phyloP scores from a whole-genome alignment of 495 filamentous ascomycete genomes.

The Glutinoglossum americanum region DNA sequence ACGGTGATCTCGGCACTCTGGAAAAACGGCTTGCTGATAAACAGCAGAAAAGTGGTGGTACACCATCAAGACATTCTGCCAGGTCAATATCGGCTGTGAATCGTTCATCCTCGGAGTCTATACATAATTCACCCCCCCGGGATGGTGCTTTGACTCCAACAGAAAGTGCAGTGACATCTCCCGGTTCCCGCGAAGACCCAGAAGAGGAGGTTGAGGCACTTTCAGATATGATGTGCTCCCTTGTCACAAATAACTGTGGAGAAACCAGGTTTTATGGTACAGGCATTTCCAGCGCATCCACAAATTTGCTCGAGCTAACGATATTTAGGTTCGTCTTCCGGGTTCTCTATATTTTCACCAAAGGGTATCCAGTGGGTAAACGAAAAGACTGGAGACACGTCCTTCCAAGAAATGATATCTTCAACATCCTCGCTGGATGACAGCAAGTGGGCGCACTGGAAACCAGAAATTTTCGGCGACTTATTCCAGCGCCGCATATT shows the following conservation, averaged over 20 bases:
- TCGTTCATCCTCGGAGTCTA: not conserved
- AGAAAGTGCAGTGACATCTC: constrained; percentile 11
- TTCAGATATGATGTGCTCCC: constrained; percentile 97
- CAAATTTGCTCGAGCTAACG: not conserved
- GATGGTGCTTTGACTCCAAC: constrained; percentile 13
- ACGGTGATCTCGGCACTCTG: constrained; percentile 70
- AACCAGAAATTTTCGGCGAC: constrained; percentile 81
- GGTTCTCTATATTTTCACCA: constrained; percentile 94
- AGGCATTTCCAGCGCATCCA: constrained; percentile 6
- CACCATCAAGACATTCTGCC: not conserved
- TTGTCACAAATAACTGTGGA: constrained; percentile 93
- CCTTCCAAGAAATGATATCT: constrained; percentile 91
- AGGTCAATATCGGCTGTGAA: not conserved
- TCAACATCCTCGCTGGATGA: constrained; percentile 57
- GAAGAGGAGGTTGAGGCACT: constrained; percentile 68
- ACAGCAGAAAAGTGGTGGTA: constrained; percentile 9
- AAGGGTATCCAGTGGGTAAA: constrained; percentile 99
- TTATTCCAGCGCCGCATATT: constrained; percentile 78
- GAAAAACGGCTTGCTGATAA: constrained; percentile 65
- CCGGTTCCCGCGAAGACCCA: constrained; percentile 10
- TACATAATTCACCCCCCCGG: not conserved
- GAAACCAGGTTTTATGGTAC: constrained; percentile 93
- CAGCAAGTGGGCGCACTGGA: constrained; percentile 91
- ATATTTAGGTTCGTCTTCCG: constrained; percentile 67
- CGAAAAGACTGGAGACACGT: constrained; percentile 83